Conservation (phyloP, 2,329 filamentous ascomycete genomes). For the Furcasterigmium sp. region DNA sequence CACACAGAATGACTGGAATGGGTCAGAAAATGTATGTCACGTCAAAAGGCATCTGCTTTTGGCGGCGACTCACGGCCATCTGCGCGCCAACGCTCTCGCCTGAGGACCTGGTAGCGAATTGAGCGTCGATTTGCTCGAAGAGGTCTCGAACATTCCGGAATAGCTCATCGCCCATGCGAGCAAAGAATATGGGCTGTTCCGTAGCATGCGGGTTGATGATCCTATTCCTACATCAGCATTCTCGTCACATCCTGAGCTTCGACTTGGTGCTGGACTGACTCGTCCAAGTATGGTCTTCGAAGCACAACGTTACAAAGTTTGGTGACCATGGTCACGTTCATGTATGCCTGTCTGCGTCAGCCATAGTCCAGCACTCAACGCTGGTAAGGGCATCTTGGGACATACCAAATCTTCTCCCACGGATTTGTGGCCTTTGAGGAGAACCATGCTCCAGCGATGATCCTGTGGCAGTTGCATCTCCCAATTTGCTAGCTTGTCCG, state of each 20-base stretch:
- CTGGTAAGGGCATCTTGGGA: slow-evolving; percentile 1
- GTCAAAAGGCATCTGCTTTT: not conserved
- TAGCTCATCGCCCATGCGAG: slow-evolving; percentile 37
- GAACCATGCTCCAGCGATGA: slow-evolving; percentile 39
- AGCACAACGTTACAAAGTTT: slow-evolving; percentile 53
- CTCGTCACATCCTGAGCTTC: not conserved
- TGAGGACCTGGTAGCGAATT: slow-evolving; percentile 38
- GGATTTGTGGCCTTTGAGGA: slow-evolving; percentile 39
- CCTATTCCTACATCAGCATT: slow-evolving; percentile 19
- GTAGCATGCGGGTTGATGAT: slow-evolving; percentile 36
- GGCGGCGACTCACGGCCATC: slow-evolving; percentile 36
- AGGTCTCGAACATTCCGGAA: slow-evolving; percentile 42
- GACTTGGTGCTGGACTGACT: slow-evolving; percentile 30
- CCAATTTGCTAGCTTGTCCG: slow-evolving; percentile 38
- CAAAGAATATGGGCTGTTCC: slow-evolving; percentile 34
- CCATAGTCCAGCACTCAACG: no score
- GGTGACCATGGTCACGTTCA: slow-evolving; percentile 49
- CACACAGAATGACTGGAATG: slow-evolving; percentile 41
- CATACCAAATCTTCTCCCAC: slow-evolving; percentile 45
- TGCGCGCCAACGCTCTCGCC: slow-evolving; percentile 48
- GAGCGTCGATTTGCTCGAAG: slow-evolving; percentile 45
- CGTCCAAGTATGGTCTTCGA: slow-evolving; percentile 46
- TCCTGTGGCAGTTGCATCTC: slow-evolving; percentile 40
- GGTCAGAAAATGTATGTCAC: not conserved
- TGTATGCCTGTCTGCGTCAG: slow-evolving; percentile 49